Percentiles rank a stretch among this genome's conserved stretches.
Conservation (phyloP, 345 rosid species). For the Luvunga scandens region DNA sequence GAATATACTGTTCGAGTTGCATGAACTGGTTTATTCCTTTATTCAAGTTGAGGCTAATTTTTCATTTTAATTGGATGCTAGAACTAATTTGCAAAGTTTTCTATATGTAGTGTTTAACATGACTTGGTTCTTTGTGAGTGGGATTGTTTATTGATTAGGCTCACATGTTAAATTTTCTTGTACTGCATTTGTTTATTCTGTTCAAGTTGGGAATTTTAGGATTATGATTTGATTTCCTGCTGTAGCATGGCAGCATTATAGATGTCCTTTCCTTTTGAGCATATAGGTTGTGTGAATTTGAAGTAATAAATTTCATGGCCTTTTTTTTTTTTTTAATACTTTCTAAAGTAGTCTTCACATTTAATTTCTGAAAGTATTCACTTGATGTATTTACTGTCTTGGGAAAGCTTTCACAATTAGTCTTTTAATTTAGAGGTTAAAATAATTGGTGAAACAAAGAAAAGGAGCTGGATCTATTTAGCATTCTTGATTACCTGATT, state of each 20-base stretch:
- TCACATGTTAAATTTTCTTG: background rate
- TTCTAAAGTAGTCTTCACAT: background rate
- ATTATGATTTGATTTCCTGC: background rate
- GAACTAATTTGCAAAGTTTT: background rate
- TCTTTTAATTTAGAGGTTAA: background rate
- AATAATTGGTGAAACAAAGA: background rate
- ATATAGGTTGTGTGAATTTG: background rate
- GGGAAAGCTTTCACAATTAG: background rate
- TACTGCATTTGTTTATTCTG: background rate
- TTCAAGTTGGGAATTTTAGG: background rate
- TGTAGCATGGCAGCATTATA: background rate
- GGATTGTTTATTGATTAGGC: background rate
- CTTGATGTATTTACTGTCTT: background rate
- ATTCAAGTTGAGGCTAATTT: background rate
- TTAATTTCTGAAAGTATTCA: background rate
- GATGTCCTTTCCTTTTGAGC: background rate
- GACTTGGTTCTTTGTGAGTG: background rate
- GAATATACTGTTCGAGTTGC: background rate
- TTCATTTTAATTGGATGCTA: background rate
- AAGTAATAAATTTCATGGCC: background rate
- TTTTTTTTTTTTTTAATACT: background rate
- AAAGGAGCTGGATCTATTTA: background rate
- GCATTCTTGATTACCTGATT: background rate
- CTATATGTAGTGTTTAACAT: background rate
- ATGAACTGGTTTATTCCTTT: background rate